A percentile compares a stretch with the other conserved stretches of the same genome.
Conservation (phyloP, 768 basidiomycete species). For the Lactarius sp. region DNA sequence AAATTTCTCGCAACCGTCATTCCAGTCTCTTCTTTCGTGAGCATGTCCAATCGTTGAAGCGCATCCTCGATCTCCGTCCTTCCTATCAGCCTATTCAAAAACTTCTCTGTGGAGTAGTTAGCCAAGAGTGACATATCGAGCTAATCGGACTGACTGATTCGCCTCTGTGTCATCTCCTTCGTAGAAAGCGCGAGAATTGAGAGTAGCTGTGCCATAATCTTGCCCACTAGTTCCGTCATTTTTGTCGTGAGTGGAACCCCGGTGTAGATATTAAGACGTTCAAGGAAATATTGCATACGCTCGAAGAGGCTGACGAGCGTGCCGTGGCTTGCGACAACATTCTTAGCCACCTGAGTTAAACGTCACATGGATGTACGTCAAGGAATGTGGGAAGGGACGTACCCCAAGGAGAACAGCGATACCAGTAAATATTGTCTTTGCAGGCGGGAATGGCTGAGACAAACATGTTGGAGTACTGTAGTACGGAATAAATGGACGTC, state of each 20-base stretch:
- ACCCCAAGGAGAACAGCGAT: conserved; percentile 3
- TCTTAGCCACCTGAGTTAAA: not conserved
- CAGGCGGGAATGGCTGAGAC: too few species aligned
- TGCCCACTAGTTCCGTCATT: not conserved
- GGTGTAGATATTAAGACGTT: not conserved
- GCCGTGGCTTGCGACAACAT: not conserved
- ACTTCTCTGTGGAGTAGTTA: not conserved
- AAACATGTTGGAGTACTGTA: too few species aligned
- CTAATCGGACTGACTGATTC: not conserved
- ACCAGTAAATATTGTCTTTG: not conserved
- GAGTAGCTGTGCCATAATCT: not conserved
- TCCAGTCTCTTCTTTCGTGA: not conserved
- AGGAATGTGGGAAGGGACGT: not conserved
- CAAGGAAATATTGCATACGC: not conserved
- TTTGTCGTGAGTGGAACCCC: not conserved
- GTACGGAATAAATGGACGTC: too few species aligned
- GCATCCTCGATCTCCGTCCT: not conserved
- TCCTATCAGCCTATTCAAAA: not conserved
- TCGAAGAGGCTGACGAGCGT: not conserved
- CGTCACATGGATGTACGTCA: not conserved
- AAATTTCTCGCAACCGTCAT: not conserved
- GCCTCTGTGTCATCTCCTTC: not conserved
- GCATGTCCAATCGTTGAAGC: not conserved
- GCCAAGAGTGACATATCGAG: not conserved
- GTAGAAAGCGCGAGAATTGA: not conserved